Evolutionary conservation across 352 stramenopile species (phyloP).

Genomic region (Phytophthora idaei): DNA sequence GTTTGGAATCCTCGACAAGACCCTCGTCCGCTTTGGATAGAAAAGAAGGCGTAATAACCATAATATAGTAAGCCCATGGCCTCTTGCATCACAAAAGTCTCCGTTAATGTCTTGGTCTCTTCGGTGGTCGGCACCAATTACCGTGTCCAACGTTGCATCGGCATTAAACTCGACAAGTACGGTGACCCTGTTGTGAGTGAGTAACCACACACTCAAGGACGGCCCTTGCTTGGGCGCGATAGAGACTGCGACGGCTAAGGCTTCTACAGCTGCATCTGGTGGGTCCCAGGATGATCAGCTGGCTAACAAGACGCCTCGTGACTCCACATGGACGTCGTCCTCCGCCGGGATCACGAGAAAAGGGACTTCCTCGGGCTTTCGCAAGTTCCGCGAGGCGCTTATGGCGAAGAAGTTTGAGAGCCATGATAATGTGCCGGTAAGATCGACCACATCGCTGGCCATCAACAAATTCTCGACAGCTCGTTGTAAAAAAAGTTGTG

Average conservation of each 20-base stretch:
- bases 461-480: not conserved
- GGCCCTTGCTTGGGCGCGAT: conserved; percentile 6
- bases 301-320: conserved; percentile 12
- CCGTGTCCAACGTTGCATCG: not conserved
- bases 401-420: conserved; percentile 58
- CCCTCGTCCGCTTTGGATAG: conserved; percentile 18
- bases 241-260: conserved; percentile 16
- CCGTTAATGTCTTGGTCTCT: not conserved
- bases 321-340: conserved; percentile 10
- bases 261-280: conserved; percentile 29
- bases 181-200: conserved; percentile 1
- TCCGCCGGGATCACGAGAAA: conserved; percentile 10
- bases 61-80: conserved; percentile 38
- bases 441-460: conserved; percentile 7
- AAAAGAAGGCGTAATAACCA: conserved; percentile 38
- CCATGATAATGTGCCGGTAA: conserved; percentile 52
- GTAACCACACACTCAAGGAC: conserved; percentile 14
- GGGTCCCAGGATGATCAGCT: conserved; percentile 20
- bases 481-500: not conserved
- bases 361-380: conserved; percentile 39
- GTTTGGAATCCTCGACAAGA: conserved; percentile 12
- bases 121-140: not conserved
- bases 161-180: conserved; percentile 15
- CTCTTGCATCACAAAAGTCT: conserved; percentile 3
- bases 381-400: conserved; percentile 64